These are phyloP conservation scores for Phyllosticta citriasiana DNA, from an alignment of 2,329 filamentous ascomycete genomes.

Conservation along the genomic window DNA sequence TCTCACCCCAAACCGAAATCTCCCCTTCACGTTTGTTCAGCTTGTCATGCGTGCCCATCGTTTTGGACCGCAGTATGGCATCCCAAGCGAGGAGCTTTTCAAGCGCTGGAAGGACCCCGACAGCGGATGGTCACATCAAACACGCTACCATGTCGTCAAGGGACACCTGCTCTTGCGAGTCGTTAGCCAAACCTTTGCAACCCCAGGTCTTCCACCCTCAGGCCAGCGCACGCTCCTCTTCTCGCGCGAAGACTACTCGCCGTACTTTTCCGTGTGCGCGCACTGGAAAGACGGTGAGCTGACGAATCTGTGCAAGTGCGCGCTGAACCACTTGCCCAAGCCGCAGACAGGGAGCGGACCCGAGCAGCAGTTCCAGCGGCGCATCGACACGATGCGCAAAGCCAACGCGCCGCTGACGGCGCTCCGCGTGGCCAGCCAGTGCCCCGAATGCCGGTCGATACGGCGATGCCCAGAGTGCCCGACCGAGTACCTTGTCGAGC, in stretches of 20 bases:
- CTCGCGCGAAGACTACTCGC: slow-evolving; percentile 45
- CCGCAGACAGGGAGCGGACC: slow-evolving; percentile 19
- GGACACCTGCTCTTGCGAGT: slow-evolving; percentile 50
- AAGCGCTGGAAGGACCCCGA: slow-evolving; percentile 45
- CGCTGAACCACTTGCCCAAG: slow-evolving; percentile 46
- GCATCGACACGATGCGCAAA: slow-evolving; percentile 21
- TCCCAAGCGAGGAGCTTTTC: slow-evolving; percentile 36
- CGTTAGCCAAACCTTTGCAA: slow-evolving; percentile 43
- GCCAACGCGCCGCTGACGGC: neutral
- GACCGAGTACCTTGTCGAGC: slow-evolving; percentile 51
- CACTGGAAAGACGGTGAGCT: slow-evolving; percentile 54
- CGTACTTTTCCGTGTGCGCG: slow-evolving; percentile 52
- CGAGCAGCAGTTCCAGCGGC: slow-evolving; percentile 31
- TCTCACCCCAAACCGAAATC: slow-evolving; percentile 43
- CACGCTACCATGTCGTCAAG: slow-evolving; percentile 42
- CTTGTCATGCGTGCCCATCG: slow-evolving; percentile 41
- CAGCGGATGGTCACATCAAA: slow-evolving; percentile 45
- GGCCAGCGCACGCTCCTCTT: slow-evolving; percentile 48
- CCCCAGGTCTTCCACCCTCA: slow-evolving; percentile 41
- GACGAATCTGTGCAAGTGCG: slow-evolving; percentile 52
- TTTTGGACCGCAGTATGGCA: slow-evolving; percentile 40
- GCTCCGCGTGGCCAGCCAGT: slow-evolving; percentile 39
- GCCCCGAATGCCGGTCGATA: slow-evolving; percentile 48
- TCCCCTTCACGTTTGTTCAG: slow-evolving; percentile 51
- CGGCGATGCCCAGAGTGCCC: slow-evolving; percentile 52